Percentiles rank a stretch among this genome's conserved stretches.
Evolutionary conservation across 2,329 filamentous ascomycete species (phyloP).

Genomic region (Verticillium alfalfae): DNA sequence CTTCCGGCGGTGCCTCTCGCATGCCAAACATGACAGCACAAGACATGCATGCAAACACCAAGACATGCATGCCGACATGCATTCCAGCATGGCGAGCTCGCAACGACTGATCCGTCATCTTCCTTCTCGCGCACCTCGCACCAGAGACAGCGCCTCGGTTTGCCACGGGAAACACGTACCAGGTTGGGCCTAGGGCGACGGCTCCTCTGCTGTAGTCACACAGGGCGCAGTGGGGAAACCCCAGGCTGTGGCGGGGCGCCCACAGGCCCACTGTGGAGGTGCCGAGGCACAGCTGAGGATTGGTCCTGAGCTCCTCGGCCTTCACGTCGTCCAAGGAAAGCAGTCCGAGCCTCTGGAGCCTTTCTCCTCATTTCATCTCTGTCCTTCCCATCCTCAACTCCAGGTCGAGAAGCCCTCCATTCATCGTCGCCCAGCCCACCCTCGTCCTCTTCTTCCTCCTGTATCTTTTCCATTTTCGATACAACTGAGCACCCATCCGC

Average conservation of each 20-base stretch:
- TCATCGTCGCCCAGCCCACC: not conserved
- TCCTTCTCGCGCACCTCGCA: not conserved
- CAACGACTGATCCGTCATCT: no score
- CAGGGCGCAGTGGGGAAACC: not conserved
- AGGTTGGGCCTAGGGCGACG: not conserved
- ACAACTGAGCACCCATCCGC: no score
- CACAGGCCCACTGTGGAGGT: constrained; percentile 1
- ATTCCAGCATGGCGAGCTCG: no score
- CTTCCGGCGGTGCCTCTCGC: no score
- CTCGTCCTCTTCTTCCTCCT: not conserved
- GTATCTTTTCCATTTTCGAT: not conserved
- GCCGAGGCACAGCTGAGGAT: constrained; percentile 1
- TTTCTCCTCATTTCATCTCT: not conserved
- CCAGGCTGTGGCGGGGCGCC: not conserved
- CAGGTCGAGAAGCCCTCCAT: not conserved
- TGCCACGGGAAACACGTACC: not conserved
- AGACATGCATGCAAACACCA: no score
- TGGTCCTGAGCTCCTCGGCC: not conserved
- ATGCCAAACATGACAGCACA: no score
- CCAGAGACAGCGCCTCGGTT: not conserved
- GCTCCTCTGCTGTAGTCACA: not conserved
- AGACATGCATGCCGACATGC: no score
- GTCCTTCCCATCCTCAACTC: no score
- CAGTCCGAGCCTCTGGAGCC: not conserved
- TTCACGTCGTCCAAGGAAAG: not conserved